Conservation (phyloP, 78 protist species). For the slime mould (Dictyostelium discoideum) region DNA sequence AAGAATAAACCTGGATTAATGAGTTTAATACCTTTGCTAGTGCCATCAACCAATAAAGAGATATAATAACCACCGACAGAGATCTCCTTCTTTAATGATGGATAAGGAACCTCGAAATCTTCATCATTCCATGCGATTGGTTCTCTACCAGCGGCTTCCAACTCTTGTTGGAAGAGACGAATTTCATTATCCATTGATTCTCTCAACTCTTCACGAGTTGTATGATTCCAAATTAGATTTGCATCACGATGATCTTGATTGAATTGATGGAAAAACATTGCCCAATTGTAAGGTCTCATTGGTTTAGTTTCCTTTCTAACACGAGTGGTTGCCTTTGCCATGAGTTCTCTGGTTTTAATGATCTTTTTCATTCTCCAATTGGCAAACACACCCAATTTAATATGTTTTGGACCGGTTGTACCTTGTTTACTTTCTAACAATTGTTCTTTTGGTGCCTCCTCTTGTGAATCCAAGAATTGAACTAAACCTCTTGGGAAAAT, state of each 20-base stretch:
- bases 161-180: slow-evolving; percentile 70
- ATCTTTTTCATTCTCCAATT: slow-evolving; percentile 81
- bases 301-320: slow-evolving; percentile 40
- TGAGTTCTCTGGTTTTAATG: slow-evolving; percentile 42
- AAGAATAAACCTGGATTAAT: slow-evolving; percentile 80
- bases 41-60: slow-evolving; percentile 85
- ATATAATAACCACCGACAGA: slow-evolving; percentile 88
- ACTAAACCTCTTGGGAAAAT: slow-evolving; percentile 86
- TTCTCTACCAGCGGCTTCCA: slow-evolving; percentile 54
- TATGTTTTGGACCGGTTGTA: slow-evolving; percentile 24
- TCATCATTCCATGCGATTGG: slow-evolving; percentile 88
- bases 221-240: slow-evolving; percentile 93
- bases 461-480: slow-evolving; percentile 61
- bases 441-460: slow-evolving; percentile 68
- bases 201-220: slow-evolving; percentile 92
- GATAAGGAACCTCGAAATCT: slow-evolving; percentile 91
- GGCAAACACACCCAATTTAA: slow-evolving; percentile 40
- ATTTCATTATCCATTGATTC: slow-evolving; percentile 87
- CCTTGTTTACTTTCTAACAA: not conserved
- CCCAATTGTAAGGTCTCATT: slow-evolving; percentile 79
- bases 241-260: slow-evolving; percentile 87
- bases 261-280: slow-evolving; percentile 69
- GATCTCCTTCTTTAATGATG: slow-evolving; percentile 79
- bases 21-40: slow-evolving; percentile 42
- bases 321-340: slow-evolving; percentile 56